Evolutionary conservation across 192 early-diverging fungal species (phyloP).

Genomic region (Coemansia sp.): DNA sequence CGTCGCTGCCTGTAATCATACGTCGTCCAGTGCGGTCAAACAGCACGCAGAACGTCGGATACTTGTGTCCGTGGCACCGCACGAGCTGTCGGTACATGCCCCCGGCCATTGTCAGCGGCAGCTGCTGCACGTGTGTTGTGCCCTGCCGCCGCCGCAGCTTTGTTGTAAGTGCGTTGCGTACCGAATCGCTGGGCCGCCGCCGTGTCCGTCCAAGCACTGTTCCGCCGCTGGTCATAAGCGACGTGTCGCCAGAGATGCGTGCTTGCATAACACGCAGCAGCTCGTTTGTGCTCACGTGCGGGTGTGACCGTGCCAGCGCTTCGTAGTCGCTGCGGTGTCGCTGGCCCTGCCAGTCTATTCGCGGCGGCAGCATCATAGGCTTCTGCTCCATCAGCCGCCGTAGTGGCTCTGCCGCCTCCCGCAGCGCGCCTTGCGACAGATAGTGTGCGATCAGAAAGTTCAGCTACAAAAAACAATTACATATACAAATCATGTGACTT

Average conservation of each 20-base stretch:
- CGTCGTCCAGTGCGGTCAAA: slow-evolving; percentile 75
- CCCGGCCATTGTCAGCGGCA: slow-evolving; percentile 21
- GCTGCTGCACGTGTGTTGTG: neutral
- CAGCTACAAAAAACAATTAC: slow-evolving; percentile 50
- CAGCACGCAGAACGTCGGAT: slow-evolving; percentile 69
- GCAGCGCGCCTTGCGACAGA: slow-evolving; percentile 56
- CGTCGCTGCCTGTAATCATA: slow-evolving; percentile 85
- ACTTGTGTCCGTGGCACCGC: slow-evolving; percentile 72
- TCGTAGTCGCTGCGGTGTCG: slow-evolving; percentile 55
- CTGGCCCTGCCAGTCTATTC: slow-evolving; percentile 71
- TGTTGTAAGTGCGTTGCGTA: neutral
- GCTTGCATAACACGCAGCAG: slow-evolving; percentile 37
- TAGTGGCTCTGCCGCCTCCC: slow-evolving; percentile 57
- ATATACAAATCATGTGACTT: neutral
- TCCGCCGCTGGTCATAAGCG: slow-evolving; percentile 36
- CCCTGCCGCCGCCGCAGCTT: slow-evolving; percentile 14
- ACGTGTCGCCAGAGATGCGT: slow-evolving; percentile 19
- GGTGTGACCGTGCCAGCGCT: slow-evolving; percentile 57
- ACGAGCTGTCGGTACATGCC: slow-evolving; percentile 54
- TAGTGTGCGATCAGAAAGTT: slow-evolving; percentile 74
- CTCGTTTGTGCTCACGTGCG: slow-evolving; percentile 22
- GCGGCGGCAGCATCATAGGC: slow-evolving; percentile 60
- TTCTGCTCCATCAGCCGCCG: slow-evolving; percentile 22
- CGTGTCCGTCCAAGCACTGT: slow-evolving; percentile 34
- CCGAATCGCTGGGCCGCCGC: slow-evolving; percentile 24